Evolutionary conservation across 2,329 filamentous ascomycete species (phyloP).

Genomic region (Nemania serpens): DNA sequence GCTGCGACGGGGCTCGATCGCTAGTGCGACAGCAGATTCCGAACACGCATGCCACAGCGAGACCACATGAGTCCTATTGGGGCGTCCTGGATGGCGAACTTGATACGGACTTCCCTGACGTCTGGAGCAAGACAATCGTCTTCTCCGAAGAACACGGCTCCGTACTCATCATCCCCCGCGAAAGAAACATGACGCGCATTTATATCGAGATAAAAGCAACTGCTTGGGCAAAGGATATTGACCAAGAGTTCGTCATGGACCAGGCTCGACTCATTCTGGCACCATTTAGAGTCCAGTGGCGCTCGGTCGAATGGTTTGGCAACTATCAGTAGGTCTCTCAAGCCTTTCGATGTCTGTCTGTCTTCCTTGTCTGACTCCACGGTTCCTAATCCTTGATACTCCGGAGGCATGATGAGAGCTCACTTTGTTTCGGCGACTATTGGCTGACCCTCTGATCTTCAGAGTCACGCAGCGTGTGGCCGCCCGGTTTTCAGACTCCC

Average conservation of each 20-base stretch:
- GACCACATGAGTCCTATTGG: conserved; percentile 54
- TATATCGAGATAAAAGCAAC: conserved; percentile 61
- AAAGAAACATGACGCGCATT: conserved; percentile 72
- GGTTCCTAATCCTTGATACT: too few species aligned
- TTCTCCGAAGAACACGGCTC: conserved; percentile 70
- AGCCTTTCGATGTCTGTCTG: not conserved
- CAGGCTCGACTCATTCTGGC: conserved; percentile 65
- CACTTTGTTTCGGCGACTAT: not conserved
- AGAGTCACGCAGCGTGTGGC: conserved; percentile 71
- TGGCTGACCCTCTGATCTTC: not conserved
- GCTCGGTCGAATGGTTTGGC: conserved; percentile 71
- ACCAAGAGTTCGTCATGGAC: conserved; percentile 72
- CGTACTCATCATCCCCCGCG: conserved; percentile 74
- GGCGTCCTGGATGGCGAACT: conserved; percentile 73
- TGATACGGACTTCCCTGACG: conserved; percentile 73
- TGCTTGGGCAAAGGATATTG: conserved; percentile 47
- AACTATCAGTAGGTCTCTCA: conserved; percentile 57
- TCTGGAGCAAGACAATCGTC: conserved; percentile 75
- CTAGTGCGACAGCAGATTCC: conserved; percentile 69
- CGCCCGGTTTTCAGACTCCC: conserved; percentile 67
- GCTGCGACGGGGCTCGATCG: conserved; percentile 75
- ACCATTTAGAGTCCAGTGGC: conserved; percentile 62
- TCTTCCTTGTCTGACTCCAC: not conserved
- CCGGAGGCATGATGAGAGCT: not conserved
- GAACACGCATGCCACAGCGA: conserved; percentile 45